Conservation (phyloP, 805 yeast genomes). For the Spathaspora hagerdaliae region DNA sequence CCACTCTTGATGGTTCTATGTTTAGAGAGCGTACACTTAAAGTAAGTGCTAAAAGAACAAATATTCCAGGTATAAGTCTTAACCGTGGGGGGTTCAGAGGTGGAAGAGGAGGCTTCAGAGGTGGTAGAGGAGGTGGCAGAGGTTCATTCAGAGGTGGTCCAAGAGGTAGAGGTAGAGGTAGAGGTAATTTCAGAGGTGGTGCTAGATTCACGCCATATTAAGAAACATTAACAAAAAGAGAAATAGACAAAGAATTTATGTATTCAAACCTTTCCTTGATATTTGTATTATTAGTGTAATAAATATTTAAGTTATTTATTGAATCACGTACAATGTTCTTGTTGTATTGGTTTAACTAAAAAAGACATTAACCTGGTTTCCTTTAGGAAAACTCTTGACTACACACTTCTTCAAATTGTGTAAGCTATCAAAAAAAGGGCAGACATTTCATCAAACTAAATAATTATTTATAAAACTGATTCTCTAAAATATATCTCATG, state of each 20-base stretch:
- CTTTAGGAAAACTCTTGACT: too few species aligned
- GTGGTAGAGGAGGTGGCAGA: conserved; percentile 20
- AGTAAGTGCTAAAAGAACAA: conserved; percentile 76
- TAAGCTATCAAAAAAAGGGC: too few species aligned
- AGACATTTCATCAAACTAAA: too few species aligned
- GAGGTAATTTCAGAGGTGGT: conserved; percentile 16
- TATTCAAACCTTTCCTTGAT: not conserved
- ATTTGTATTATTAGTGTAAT: conserved; percentile 1
- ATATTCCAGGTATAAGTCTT: conserved; percentile 61
- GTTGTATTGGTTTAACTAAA: too few species aligned
- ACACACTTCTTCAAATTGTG: too few species aligned
- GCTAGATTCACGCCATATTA: conserved; percentile 19
- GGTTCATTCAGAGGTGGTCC: conserved; percentile 37
- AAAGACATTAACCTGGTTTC: too few species aligned
- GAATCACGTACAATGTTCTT: too few species aligned
- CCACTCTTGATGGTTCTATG: conserved; percentile 54
- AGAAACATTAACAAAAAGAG: not conserved
- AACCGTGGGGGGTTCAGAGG: conserved; percentile 20
- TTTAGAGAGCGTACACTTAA: conserved; percentile 70
- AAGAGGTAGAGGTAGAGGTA: conserved; percentile 16
- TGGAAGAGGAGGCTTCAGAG: conserved; percentile 28
- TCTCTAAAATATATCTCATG: too few species aligned
- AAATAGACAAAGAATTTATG: not conserved
- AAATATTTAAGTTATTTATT: too few species aligned
- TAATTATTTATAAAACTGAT: too few species aligned